phyloP scores from a whole-genome alignment of 2,329 filamentous ascomycete species.

The Tolypocladium ovalisporum region DNA sequence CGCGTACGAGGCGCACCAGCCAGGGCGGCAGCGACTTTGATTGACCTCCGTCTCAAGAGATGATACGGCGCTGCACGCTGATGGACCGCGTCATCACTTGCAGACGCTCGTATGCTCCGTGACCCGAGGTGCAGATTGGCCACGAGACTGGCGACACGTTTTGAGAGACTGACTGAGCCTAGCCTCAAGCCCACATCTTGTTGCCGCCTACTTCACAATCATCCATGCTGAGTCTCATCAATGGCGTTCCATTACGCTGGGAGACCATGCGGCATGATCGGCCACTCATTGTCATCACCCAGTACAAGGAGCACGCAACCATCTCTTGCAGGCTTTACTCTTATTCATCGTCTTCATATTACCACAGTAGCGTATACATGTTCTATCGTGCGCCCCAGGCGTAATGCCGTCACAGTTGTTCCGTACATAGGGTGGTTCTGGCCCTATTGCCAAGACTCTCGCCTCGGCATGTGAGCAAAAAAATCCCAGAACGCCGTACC shows the following conservation, averaged over 20 bases:
- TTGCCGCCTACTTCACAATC: neutral
- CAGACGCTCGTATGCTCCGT: neutral
- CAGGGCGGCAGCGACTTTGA: neutral
- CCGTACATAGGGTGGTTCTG: neutral
- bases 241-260: neutral
- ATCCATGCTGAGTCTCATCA: neutral
- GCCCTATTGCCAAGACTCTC: neutral
- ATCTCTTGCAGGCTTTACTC: neutral
- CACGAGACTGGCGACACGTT: neutral
- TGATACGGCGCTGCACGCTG: neutral
- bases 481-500: neutral
- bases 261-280: neutral
- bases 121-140: neutral
- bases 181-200: neutral
- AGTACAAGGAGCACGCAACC: neutral
- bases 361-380: neutral
- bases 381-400: neutral
- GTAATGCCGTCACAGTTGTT: neutral
- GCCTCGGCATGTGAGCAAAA: neutral
- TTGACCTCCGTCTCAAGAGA: neutral
- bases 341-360: neutral
- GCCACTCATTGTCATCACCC: neutral
- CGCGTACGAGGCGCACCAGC: neutral
- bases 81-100: neutral
- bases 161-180: neutral